These are phyloP conservation scores for Agrostemma githago DNA, from an alignment of 148 eudicot genomes.

Conservation along the genomic window DNA sequence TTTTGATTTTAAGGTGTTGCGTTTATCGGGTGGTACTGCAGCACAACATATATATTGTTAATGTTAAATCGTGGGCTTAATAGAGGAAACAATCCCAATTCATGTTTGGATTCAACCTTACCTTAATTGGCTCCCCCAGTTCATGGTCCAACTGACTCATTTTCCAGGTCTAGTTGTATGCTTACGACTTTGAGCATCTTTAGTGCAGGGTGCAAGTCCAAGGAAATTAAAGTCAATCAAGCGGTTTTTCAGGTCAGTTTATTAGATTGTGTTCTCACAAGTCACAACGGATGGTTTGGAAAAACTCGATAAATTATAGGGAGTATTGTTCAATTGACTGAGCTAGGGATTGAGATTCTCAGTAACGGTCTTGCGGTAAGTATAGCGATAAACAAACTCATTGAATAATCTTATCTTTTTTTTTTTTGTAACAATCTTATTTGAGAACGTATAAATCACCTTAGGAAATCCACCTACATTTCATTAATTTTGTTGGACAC, in stretches of 20 bases:
- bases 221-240: slow-evolving; percentile 53
- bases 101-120: no score
- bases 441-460: no score
- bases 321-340: slow-evolving; percentile 31
- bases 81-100: no score
- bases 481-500: no score
- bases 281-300: slow-evolving; percentile 76
- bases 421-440: no score
- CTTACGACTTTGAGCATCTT: slow-evolving; percentile 39
- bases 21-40: no score
- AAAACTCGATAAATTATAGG: neutral
- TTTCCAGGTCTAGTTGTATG: slow-evolving; percentile 43
- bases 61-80: no score
- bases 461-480: no score
- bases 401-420: neutral
- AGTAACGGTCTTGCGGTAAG: slow-evolving; percentile 93
- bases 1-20: no score
- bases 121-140: slow-evolving; percentile 13
- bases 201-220: slow-evolving; percentile 99
- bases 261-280: slow-evolving; percentile 69
- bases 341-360: slow-evolving; percentile 77
- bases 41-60: no score
- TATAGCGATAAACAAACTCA: slow-evolving; percentile 7
- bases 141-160: slow-evolving; percentile 74
- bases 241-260: slow-evolving; percentile 41